Base-by-base conservation (phyloP, 768 basidiomycete species). In the Coprinopsis marcescibilis region DNA sequence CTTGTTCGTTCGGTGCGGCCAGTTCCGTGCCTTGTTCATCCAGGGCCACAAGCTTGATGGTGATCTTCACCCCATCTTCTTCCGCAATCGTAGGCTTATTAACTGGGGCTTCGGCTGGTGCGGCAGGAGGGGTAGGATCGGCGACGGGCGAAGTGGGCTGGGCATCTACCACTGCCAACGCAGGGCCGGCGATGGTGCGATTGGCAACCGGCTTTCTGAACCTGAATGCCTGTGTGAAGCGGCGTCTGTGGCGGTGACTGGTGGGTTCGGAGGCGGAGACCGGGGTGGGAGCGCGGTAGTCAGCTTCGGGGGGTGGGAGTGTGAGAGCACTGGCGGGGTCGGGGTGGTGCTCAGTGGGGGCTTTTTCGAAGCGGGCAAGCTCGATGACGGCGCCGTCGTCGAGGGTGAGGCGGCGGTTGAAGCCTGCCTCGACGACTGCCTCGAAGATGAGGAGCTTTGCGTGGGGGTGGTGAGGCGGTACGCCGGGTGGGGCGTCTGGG, bases 351-450 rank as follows among this genome's bases (percentile, higher is more conserved):
- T n/a, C n/a, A n/a, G n/a, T 52, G 21, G 60, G 52, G 34, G 56
- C 55, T 37, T 75, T 65, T 47, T 87, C 85, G 50, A 85, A 87
- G n/a, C 79, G 72, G 2, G 79, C 85, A 1, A 97, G 70, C 58
- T 94, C 93, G 14, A 97, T 65, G 24, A 83, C 74, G 7, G 87
- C 85, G 8, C 83, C 86, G 43, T 90, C 80, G 36, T 88, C 86
- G 1, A 94, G 64, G 27, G 74, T 83, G 36, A 95, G 78, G 4
- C 71, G 52, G 54, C 78, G 81, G 2, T 79, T 85, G 57, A 95
- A 97, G 0, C 93, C 93, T 20, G 93, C 93, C 1, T 87, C 80
- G 10, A 84, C 78, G 35, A 83, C 71, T 13, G 72, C 67, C 49
- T 82, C 77, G 55, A 80, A 86, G 7, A 88, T 73, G 0, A 77